Base-by-base conservation (phyloP, 176 grass and related monocot genomes). In the Carex scoparia region DNA sequence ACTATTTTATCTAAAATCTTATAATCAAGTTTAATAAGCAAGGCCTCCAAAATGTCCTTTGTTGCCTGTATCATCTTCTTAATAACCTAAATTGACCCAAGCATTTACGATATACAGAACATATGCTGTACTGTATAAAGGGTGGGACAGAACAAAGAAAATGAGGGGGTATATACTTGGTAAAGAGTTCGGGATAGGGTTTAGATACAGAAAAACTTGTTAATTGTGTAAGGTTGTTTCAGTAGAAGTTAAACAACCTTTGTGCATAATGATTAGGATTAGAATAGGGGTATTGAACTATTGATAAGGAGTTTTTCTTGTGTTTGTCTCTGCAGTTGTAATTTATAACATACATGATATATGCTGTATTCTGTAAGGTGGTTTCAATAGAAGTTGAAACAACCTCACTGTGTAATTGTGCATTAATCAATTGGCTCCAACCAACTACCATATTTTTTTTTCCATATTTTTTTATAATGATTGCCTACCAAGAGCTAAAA, bases 1-100 rank as follows among this genome's bases (percentile, higher is more conserved):
- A 77, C 48, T 77, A 77, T 16, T 56, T 57, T 77, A 32, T 77
- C 48, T 56, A 55, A 77, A 31, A 56, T 78, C 12, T 57, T 69
- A 38, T 16, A 76, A 33, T 56, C 16, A 15, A 33, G 13, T 32
- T 32, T 32, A 55, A 18, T 2, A 55, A 46, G 74, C 49, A 78
- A 56, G 27, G 49, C 27, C 73, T 16, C 23, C 23, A 55, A 8
- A 70, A 70, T 37, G 18, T 55, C 27, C 19, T 56, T 77, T 56
- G n/a, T 70, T 70, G 33, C 65, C 4, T 70, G 14, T n/a, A 44
- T 71, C 37, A 42, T 71, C 37, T 44, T 33, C 46, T 46, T 6
- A 11, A 10, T n/a, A 71, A 40, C 16, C 4, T 71, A 71, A 16
- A 44, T 44, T 71, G 67, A 40, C 67, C 68, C 44, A 19, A 7